phyloP scores from a whole-genome alignment of 2,329 filamentous ascomycete species.

The Nemania diffusa region DNA sequence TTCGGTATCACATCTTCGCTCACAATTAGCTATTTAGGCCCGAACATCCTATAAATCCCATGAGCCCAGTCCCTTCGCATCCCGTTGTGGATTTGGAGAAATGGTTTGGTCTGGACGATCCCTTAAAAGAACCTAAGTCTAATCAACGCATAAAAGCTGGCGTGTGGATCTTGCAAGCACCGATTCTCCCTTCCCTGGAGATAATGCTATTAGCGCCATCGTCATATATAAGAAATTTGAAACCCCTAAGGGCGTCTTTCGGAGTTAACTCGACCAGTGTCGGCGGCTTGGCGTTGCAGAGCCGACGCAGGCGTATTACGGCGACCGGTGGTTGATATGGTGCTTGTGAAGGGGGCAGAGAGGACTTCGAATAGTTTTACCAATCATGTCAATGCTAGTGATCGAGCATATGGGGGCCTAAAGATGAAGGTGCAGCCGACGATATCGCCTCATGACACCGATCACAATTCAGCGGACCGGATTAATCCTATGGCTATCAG shows the following conservation, averaged over 20 bases:
- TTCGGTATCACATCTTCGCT: constrained; percentile 37
- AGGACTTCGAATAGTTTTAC: constrained; percentile 7
- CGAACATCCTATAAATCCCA: constrained; percentile 13
- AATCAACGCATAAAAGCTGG: not conserved
- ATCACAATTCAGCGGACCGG: constrained; percentile 13
- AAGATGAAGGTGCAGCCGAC: constrained; percentile 1
- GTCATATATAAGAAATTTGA: not conserved
- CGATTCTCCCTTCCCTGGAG: constrained; percentile 30
- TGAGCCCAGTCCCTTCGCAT: constrained; percentile 43
- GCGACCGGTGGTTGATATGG: constrained; percentile 43
- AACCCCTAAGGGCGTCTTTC: not conserved
- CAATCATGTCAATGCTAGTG: not conserved
- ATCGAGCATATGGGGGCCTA: not conserved
- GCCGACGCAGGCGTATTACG: constrained; percentile 43
- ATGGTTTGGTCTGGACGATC: constrained; percentile 28
- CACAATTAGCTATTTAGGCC: constrained; percentile 45
- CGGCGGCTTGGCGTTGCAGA: constrained; percentile 32
- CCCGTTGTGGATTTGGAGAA: constrained; percentile 41
- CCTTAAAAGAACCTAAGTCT: not conserved
- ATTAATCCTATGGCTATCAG: constrained; percentile 38
- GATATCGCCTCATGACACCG: constrained; percentile 37
- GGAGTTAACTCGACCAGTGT: constrained; percentile 23
- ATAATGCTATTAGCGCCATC: constrained; percentile 28
- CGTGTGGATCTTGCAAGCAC: constrained; percentile 21
- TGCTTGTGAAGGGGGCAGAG: constrained; percentile 35